Percentiles rank a stretch among this genome's conserved stretches.
phyloP scores from a whole-genome alignment of 2,329 filamentous ascomycete species.

The Verticillium isaacii region DNA sequence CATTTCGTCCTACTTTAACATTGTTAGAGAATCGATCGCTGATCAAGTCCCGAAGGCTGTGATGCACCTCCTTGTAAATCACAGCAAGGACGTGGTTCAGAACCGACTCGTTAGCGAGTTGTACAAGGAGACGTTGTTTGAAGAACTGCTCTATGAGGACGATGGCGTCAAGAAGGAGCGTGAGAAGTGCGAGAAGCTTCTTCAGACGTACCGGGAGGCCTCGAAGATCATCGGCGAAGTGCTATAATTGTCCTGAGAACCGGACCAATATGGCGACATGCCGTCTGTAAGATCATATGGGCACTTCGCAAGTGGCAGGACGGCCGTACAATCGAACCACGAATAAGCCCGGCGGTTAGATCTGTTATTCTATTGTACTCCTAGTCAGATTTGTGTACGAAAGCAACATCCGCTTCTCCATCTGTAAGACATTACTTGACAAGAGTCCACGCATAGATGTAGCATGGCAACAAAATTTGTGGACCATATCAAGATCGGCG shows the following conservation, averaged over 20 bases:
- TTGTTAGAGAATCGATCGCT: slow-evolving; percentile 96
- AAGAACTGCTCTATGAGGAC: slow-evolving; percentile 94
- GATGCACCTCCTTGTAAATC: slow-evolving; percentile 97
- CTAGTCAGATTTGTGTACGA: neutral
- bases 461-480: neutral
- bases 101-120: slow-evolving; percentile 93
- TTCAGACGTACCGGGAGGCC: slow-evolving; percentile 94
- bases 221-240: slow-evolving; percentile 98
- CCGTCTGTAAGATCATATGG: neutral
- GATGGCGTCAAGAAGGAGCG: slow-evolving; percentile 95
- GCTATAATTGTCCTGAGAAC: slow-evolving; percentile 45
- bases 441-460: neutral
- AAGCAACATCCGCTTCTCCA: neutral
- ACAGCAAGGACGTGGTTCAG: slow-evolving; percentile 96
- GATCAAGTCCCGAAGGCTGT: slow-evolving; percentile 98
- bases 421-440: neutral
- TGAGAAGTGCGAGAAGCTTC: slow-evolving; percentile 95
- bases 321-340: slow-evolving; percentile 15
- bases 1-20: slow-evolving; percentile 98
- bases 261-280: neutral
- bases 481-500: too few species aligned
- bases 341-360: slow-evolving; percentile 46
- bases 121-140: slow-evolving; percentile 87
- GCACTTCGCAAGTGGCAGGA: neutral
- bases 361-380: slow-evolving; percentile 34